These are phyloP conservation scores for Reutealis trisperma DNA, from an alignment of 345 rosid genomes.

Conservation along the genomic window DNA sequence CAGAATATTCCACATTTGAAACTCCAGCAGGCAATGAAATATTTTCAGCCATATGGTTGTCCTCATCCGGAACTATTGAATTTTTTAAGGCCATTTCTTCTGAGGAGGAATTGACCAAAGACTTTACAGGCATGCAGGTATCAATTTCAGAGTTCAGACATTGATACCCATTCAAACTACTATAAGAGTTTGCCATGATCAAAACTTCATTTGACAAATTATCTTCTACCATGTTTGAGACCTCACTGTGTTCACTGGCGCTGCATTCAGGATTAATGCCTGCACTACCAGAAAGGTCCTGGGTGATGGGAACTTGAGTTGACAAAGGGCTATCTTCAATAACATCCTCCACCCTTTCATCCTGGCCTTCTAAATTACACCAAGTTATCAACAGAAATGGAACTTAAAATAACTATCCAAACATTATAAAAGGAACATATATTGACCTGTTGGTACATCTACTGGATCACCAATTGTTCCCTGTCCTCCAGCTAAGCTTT, in stretches of 20 bases:
- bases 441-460: slow-evolving; percentile 47
- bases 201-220: slow-evolving; percentile 20
- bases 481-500: slow-evolving; percentile 19
- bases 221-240: slow-evolving; percentile 19
- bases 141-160: slow-evolving; percentile 22
- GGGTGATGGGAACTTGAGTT: slow-evolving; percentile 14
- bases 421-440: slow-evolving; percentile 2
- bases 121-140: slow-evolving; percentile 25
- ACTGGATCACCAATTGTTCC: slow-evolving; percentile 14
- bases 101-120: slow-evolving; percentile 21
- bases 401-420: slow-evolving; percentile 9
- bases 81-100: slow-evolving; percentile 11
- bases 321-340: slow-evolving; percentile 27
- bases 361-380: slow-evolving; percentile 43
- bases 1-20: slow-evolving; percentile 3
- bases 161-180: slow-evolving; percentile 22
- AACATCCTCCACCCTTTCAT: slow-evolving; percentile 25
- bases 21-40: slow-evolving; percentile 12
- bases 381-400: slow-evolving; percentile 18
- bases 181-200: slow-evolving; percentile 13
- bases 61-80: slow-evolving; percentile 32
- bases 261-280: slow-evolving; percentile 6
- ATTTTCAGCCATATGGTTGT: slow-evolving; percentile 21
- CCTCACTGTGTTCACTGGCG: slow-evolving; percentile 27
- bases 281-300: background rate